phyloP scores from a whole-genome alignment of 1,284 basidiomycete genomes.

The Sphaerobolus stellatus region DNA sequence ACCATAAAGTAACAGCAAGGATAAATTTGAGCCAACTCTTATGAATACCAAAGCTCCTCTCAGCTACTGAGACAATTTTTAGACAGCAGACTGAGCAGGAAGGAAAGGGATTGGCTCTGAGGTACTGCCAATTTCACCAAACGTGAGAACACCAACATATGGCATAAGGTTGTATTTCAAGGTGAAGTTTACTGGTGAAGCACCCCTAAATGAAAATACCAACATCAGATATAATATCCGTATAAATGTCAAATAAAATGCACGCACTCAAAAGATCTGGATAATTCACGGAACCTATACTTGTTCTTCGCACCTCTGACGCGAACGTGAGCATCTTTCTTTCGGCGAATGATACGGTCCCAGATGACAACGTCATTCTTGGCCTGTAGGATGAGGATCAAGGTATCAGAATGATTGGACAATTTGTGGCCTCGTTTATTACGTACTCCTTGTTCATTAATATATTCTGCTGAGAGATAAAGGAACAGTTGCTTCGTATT shows the following conservation, averaged over 20 bases:
- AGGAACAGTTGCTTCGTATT: conserved; percentile 93
- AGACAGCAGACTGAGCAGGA: conserved; percentile 37
- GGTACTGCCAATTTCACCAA: conserved; percentile 72
- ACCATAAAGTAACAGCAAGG: too few species aligned
- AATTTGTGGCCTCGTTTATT: conserved; percentile 2
- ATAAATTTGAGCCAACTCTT: too few species aligned
- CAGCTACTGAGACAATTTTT: too few species aligned
- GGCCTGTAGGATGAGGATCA: conserved; percentile 43
- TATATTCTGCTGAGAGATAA: conserved; percentile 79
- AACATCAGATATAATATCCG: neutral
- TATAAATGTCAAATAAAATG: neutral
- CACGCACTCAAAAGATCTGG: conserved; percentile 76
- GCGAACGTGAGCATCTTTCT: conserved; percentile 71
- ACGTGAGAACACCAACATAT: conserved; percentile 76
- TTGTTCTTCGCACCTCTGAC: conserved; percentile 70
- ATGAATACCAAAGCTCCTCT: too few species aligned
- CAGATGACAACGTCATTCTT: conserved; percentile 86
- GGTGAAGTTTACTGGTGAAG: conserved; percentile 64
- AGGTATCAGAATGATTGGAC: conserved; percentile 9
- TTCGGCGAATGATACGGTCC: conserved; percentile 83
- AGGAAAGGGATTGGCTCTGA: conserved; percentile 52
- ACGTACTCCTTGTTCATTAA: conserved; percentile 68
- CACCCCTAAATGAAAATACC: conserved; percentile 49
- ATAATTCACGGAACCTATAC: conserved; percentile 79
- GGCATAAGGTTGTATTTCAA: conserved; percentile 93